Evolutionary conservation across 108 stramenopile species (phyloP).

Genomic region (Nannochloropsis oceanica): DNA sequence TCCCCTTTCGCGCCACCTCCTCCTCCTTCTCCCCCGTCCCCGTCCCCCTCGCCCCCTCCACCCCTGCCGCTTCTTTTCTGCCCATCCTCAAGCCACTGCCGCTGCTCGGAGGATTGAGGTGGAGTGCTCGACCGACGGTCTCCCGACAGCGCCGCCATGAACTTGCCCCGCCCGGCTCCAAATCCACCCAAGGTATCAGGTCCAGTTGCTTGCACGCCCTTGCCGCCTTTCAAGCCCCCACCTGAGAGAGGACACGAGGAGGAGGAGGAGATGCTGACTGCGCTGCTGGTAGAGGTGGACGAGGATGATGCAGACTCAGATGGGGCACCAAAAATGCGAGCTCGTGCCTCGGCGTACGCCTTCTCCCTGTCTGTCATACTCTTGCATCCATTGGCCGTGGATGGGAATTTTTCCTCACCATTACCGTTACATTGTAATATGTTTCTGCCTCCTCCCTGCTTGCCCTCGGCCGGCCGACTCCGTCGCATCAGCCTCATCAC

Average conservation of each 20-base stretch:
- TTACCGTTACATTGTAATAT: neutral
- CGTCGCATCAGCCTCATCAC: neutral
- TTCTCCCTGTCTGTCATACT: slow-evolving; percentile 62
- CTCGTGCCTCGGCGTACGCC: slow-evolving; percentile 73
- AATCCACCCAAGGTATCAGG: slow-evolving; percentile 3
- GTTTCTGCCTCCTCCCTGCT: neutral
- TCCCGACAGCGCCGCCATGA: neutral
- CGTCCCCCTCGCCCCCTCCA: neutral
- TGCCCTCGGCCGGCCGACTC: neutral
- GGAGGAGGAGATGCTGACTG: neutral
- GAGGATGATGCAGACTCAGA: slow-evolving; percentile 5
- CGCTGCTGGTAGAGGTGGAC: neutral
- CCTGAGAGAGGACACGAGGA: neutral
- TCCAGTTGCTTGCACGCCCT: neutral
- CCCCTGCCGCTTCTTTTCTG: neutral
- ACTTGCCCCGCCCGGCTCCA: slow-evolving; percentile 1
- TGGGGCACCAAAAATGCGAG: slow-evolving; percentile 56
- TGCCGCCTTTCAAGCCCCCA: neutral
- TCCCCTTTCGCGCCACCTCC: neutral
- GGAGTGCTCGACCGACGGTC: no score
- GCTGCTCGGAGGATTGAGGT: no score
- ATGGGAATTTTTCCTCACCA: neutral
- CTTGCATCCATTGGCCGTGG: slow-evolving; percentile 8
- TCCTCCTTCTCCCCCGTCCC: neutral
- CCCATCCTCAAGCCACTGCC: no score